Conservation (phyloP, 805 yeast species). For the Yarrowia porcina region DNA sequence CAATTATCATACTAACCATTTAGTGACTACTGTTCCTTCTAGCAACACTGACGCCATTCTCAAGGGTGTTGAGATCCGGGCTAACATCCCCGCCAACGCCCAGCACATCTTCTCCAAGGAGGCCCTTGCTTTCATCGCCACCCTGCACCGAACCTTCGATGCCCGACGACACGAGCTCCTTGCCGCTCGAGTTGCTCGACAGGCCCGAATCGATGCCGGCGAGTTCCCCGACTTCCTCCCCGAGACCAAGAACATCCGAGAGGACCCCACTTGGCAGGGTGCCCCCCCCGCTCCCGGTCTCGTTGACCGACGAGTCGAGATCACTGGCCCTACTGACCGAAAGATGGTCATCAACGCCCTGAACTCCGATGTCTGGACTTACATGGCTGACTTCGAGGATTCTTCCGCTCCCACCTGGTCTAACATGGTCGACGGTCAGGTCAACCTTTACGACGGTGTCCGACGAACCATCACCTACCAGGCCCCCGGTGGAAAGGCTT, state of each 20-base stretch:
- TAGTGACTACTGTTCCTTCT: slow-evolving; percentile 16
- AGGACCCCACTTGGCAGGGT: slow-evolving; percentile 68
- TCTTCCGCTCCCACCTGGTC: slow-evolving; percentile 69
- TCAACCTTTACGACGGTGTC: slow-evolving; percentile 65
- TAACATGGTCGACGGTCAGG: slow-evolving; percentile 66
- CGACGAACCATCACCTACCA: slow-evolving; percentile 50
- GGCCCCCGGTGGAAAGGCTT: slow-evolving; percentile 41
- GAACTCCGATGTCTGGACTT: slow-evolving; percentile 65
- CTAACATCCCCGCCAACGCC: slow-evolving; percentile 48
- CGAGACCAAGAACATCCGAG: slow-evolving; percentile 58
- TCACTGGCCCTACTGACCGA: slow-evolving; percentile 73
- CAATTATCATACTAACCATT: background rate
- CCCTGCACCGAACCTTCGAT: slow-evolving; percentile 63
- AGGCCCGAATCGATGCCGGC: slow-evolving; percentile 57
- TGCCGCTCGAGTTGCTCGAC: slow-evolving; percentile 53
- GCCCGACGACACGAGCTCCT: slow-evolving; percentile 54
- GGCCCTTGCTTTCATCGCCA: slow-evolving; percentile 63
- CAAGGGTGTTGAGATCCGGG: slow-evolving; percentile 55
- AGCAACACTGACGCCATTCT: slow-evolving; percentile 30
- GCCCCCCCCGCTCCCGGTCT: slow-evolving; percentile 66
- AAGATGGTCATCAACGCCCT: slow-evolving; percentile 74
- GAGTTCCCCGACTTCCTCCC: slow-evolving; percentile 66
- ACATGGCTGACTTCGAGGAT: slow-evolving; percentile 76
- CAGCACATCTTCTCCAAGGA: slow-evolving; percentile 58
- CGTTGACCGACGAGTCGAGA: slow-evolving; percentile 68